Percentiles rank a stretch among this genome's conserved stretches.
Conservation (phyloP, 2,329 filamentous ascomycete species). For the Orbilia brochopaga region DNA sequence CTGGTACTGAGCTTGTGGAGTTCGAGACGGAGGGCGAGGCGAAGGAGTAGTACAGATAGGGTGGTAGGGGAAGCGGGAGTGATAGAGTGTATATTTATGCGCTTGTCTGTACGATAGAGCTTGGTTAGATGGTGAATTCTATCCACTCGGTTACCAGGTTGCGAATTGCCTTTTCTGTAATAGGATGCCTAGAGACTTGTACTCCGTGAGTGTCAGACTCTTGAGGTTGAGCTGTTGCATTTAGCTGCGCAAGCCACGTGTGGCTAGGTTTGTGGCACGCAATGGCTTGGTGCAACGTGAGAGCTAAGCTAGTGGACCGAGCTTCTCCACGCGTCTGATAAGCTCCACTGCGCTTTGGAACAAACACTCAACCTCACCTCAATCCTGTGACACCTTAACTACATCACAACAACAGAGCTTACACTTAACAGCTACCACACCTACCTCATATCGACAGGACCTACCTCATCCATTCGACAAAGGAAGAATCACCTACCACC, state of each 20-base stretch:
- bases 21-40: constrained; percentile 26
- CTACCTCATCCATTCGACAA: not conserved
- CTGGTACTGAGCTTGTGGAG: constrained; percentile 46
- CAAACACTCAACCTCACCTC: not conserved
- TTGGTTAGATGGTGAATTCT: not conserved
- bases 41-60: not conserved
- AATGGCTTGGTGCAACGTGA: not conserved
- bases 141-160: constrained; percentile 7
- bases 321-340: constrained; percentile 1
- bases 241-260: not conserved
- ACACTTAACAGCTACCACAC: not conserved
- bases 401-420: not conserved
- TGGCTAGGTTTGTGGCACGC: not conserved
- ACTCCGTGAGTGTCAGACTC: too few species aligned
- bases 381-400: not conserved
- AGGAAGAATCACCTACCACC: not conserved
- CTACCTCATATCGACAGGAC: not conserved
- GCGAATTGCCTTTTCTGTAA: too few species aligned
- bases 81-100: not conserved
- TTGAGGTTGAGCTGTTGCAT: not conserved
- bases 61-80: not conserved
- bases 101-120: too few species aligned
- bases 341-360: constrained; percentile 6
- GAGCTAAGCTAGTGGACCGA: not conserved
- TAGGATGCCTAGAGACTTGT: too few species aligned